These are phyloP conservation scores for Omphalotus guepiniiformis DNA, from an alignment of 768 basidiomycete genomes.

Conservation along the genomic window DNA sequence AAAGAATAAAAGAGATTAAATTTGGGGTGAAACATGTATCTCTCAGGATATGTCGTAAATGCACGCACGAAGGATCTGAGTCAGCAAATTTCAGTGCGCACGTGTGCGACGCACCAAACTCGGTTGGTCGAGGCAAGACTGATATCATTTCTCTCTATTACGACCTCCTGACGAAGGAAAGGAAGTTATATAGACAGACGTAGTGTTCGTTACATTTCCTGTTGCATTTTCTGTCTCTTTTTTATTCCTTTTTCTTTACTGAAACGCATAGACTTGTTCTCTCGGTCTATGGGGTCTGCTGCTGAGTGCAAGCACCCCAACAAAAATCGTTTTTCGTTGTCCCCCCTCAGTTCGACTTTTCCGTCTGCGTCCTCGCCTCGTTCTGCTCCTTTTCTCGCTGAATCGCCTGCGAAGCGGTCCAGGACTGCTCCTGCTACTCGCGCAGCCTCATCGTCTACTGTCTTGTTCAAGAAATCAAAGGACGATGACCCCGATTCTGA, in stretches of 20 bases:
- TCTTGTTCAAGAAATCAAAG: not conserved
- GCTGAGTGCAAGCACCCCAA: not conserved
- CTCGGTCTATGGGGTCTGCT: constrained; percentile 3
- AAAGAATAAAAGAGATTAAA: too few species aligned
- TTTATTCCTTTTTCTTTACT: not conserved
- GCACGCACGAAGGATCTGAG: too few species aligned
- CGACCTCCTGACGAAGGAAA: not conserved
- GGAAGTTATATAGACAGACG: constrained; percentile 3
- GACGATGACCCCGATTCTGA: constrained; percentile 3
- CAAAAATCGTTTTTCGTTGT: constrained; percentile 10
- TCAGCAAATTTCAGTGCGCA: not conserved
- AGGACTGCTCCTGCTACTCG: not conserved
- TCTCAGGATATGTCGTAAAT: too few species aligned
- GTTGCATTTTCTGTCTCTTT: constrained; percentile 1
- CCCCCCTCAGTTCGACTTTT: constrained; percentile 14
- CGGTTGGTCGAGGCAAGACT: not conserved
- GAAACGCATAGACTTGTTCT: not conserved
- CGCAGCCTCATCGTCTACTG: not conserved
- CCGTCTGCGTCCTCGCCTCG: constrained; percentile 19
- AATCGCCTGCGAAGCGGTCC: not conserved
- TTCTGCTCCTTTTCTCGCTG: constrained; percentile 9
- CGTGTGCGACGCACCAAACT: not conserved
- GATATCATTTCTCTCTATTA: constrained; percentile 1
- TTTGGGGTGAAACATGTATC: too few species aligned
- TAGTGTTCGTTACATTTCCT: constrained; percentile 1